These are phyloP conservation scores for Colletotrichum ledebouriae DNA, from an alignment of 2,329 filamentous ascomycete species.

Conservation along the genomic window DNA sequence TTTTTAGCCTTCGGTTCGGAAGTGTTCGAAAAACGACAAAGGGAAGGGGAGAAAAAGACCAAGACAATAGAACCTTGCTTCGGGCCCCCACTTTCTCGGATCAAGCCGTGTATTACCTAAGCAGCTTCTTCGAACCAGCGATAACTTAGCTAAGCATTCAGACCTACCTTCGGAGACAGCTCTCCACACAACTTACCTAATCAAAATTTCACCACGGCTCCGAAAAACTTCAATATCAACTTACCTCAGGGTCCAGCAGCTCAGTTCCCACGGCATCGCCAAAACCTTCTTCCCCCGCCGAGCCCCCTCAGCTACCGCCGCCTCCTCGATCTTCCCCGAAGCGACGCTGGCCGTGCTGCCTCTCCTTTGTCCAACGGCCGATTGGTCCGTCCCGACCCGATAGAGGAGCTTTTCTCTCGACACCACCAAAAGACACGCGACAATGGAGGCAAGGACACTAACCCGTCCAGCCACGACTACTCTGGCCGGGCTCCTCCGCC, in stretches of 20 bases:
- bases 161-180: slow-evolving; percentile 29
- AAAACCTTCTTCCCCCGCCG: not conserved
- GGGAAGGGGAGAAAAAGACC: not conserved
- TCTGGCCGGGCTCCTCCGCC: slow-evolving; percentile 46
- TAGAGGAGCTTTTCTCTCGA: not conserved
- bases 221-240: slow-evolving; percentile 41
- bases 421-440: slow-evolving; percentile 6
- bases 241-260: slow-evolving; percentile 19
- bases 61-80: slow-evolving; percentile 19
- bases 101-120: slow-evolving; percentile 1
- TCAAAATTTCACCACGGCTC: slow-evolving; percentile 26
- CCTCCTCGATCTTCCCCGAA: slow-evolving; percentile 6
- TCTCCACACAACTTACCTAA: slow-evolving; percentile 36
- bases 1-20: not conserved
- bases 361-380: not conserved
- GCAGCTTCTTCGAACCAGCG: too few species aligned
- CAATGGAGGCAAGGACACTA: slow-evolving; percentile 41
- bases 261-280: slow-evolving; percentile 6
- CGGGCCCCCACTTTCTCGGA: slow-evolving; percentile 24
- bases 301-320: slow-evolving; percentile 8
- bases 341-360: slow-evolving; percentile 38
- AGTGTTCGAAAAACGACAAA: not conserved
- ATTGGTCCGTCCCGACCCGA: slow-evolving; percentile 15
- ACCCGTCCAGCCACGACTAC: slow-evolving; percentile 47
- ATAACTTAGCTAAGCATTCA: slow-evolving; percentile 18